Evolutionary conservation across 176 grass and related monocot genomes (phyloP), one percentile per base, ranked within the genome.

Genomic region (Themeda triandra): DNA sequence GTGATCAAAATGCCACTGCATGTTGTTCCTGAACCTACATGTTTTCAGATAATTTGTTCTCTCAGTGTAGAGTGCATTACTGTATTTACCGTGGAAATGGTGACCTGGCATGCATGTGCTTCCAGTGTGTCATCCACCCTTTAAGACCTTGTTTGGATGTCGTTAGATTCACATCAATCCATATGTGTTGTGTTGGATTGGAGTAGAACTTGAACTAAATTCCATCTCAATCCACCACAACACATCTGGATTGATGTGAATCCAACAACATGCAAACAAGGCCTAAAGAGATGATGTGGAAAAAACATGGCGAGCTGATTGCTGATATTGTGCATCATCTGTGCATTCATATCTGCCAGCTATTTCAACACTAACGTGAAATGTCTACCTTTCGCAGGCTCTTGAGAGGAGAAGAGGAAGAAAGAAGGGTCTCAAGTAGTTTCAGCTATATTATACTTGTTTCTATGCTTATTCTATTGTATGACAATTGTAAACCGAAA

Each of bases 391-490:
- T 56, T 46, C 41, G 33, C 86, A 99, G 96, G 96, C 96, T 18
- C 93, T 92, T 25, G 93, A 99, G 88, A 96, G 89, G 77, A 93
- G 89, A 33, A 89, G 92, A 78, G 88, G 79, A 63, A 92, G 88
- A 59, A 99, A 56, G 82, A 95, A 83, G 79, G 88, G 86, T 45
- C 80, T 92, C 89, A 94, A 92, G 81, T 99, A 99, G 87, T 84
- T 71, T 35, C 44, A 33, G 49, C n/a, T 82, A 33, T 2, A 29
- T 24, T 30, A 21, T 37, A 78, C 42, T 35, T 59, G 79, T 79
- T 51, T 80, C 35, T 75, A 76, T 23, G 4, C 7, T 86, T 65
- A 1, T 59, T 0, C n/a, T n/a, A n/a, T 25, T 65, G 58, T 83
- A 70, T 79, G n/a, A n/a, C n/a, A n/a, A n/a, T n/a, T n/a, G n/a